Evolutionary conservation across 305 asterid genomes (phyloP), one percentile per base, ranked within the genome.

Genomic region (Fraxinus angustifolia): DNA sequence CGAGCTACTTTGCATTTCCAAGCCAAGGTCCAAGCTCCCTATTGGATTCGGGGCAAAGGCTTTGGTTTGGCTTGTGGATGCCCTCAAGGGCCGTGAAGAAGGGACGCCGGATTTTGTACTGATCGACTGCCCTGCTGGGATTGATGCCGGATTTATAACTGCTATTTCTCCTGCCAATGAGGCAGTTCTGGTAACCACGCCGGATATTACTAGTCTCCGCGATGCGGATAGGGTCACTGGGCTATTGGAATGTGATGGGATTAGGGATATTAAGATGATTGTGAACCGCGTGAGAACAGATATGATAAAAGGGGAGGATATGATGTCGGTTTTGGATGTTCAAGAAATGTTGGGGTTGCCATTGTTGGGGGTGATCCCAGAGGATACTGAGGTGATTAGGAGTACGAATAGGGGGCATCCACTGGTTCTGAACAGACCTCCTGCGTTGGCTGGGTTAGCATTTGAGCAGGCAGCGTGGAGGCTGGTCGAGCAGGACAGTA

Each of bases 401-500:
- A 95, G 98, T 85, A 93, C 98, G 0, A 95, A 95, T 72, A 81
- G 97, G 79, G 98, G 98, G 14, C 91, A 89, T 76, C 99, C 99
- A 0, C 86, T 95, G 90, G 99, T 92, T 40, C 83, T 95, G 86
- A 95, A 95, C 83, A 95, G 91, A 88, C 98, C 99, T 14, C 98
- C 99, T 0, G 93, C 98, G 1, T 67, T 93, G 89, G 98, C 99
- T 0, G 99, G 98, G 17, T 83, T 93, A 85, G 97, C 99, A 0
- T 95, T 95, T 36, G 98, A 95, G 87, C 99, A 95, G 88, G 99
- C 98, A 0, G 99, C 98, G 0, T 95, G 98, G 99, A 88, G 99
- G 87, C 79, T 95, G 91, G 98, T 92, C 58, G 99, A 95, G 91
- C 99, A 95, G 90, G 99, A 95, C 83, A 95, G 93, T 83, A 95